Evolutionary conservation across 257 asterid species (phyloP).

Genomic region (Scutellaria baicalensis): DNA sequence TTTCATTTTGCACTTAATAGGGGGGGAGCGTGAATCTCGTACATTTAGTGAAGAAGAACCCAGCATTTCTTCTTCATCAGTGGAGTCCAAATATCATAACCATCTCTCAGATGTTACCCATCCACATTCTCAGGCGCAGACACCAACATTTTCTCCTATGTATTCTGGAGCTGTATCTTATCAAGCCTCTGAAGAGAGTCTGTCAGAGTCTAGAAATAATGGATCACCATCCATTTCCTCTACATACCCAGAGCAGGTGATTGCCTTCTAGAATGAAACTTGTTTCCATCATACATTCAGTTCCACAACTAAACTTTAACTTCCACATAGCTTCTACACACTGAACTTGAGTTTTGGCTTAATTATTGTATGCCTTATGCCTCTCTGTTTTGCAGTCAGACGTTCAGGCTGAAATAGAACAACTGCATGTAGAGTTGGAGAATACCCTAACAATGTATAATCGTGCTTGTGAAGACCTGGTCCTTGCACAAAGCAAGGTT

Average conservation of each 20-base stretch:
- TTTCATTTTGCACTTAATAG: constrained; percentile 21
- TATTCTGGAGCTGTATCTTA: constrained; percentile 10
- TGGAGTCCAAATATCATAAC: constrained; percentile 25
- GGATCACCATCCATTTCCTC: constrained; percentile 26
- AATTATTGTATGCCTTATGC: not conserved
- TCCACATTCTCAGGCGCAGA: constrained; percentile 21
- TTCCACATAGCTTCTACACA: not conserved
- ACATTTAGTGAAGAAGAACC: constrained; percentile 21
- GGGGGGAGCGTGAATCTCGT: constrained; percentile 24
- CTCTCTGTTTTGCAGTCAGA: constrained; percentile 37
- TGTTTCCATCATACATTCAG: constrained; percentile 1
- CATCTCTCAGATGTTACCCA: constrained; percentile 26
- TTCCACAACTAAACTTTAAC: constrained; percentile 7
- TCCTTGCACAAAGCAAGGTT: constrained; percentile 63
- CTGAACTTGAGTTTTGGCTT: constrained; percentile 7
- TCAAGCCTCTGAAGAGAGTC: constrained; percentile 25
- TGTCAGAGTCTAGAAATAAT: constrained; percentile 20
- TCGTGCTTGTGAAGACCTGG: constrained; percentile 64
- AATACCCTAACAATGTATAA: constrained; percentile 55
- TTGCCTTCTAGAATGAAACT: not conserved
- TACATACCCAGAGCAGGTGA: constrained; percentile 46
- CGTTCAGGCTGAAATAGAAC: constrained; percentile 49
- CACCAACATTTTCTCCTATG: constrained; percentile 12
- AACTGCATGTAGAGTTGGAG: constrained; percentile 52
- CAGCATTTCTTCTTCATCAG: constrained; percentile 30